A percentile compares a stretch with the other conserved stretches of the same genome.
These are phyloP conservation scores for Dioszegia aurantiaca DNA, from an alignment of 768 basidiomycete genomes.

Conservation along the genomic window DNA sequence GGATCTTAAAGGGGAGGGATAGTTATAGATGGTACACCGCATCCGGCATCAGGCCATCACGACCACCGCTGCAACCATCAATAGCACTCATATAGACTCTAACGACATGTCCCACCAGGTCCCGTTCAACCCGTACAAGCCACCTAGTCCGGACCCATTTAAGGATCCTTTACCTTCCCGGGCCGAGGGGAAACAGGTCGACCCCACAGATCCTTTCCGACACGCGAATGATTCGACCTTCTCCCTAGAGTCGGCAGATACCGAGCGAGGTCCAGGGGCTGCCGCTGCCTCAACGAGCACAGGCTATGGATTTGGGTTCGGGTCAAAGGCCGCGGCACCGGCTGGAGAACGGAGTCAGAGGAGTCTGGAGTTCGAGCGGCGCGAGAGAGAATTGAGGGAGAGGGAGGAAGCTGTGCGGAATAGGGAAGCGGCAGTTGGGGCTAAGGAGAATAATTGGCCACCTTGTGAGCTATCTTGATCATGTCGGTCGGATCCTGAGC, in stretches of 20 bases:
- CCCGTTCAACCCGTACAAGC: constrained; percentile 28
- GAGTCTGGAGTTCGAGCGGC: constrained; percentile 20
- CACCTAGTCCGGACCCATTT: constrained; percentile 48
- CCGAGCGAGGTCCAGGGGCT: constrained; percentile 15
- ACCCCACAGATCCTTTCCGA: constrained; percentile 34
- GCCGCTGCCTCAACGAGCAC: constrained; percentile 8
- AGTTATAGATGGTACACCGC: too few species aligned
- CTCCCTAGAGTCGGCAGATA: constrained; percentile 40
- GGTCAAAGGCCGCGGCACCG: neutral
- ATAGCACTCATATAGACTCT: neutral
- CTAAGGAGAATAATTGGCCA: constrained; percentile 86
- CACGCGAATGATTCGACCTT: constrained; percentile 44
- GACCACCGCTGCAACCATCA: neutral
- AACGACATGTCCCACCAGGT: constrained; percentile 16
- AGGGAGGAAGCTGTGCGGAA: constrained; percentile 64
- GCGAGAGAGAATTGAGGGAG: constrained; percentile 36
- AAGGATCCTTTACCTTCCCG: constrained; percentile 24
- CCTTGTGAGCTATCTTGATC: constrained; percentile 64
- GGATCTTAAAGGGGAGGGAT: too few species aligned
- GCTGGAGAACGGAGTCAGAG: constrained; percentile 3
- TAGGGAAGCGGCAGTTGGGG: constrained; percentile 71
- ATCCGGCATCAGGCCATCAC: too few species aligned
- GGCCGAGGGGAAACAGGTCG: neutral
- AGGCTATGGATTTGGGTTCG: constrained; percentile 19
- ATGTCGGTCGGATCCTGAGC: too few species aligned